Conservation (phyloP, 495 filamentous ascomycete genomes). For the Amorphotheca resinae region DNA sequence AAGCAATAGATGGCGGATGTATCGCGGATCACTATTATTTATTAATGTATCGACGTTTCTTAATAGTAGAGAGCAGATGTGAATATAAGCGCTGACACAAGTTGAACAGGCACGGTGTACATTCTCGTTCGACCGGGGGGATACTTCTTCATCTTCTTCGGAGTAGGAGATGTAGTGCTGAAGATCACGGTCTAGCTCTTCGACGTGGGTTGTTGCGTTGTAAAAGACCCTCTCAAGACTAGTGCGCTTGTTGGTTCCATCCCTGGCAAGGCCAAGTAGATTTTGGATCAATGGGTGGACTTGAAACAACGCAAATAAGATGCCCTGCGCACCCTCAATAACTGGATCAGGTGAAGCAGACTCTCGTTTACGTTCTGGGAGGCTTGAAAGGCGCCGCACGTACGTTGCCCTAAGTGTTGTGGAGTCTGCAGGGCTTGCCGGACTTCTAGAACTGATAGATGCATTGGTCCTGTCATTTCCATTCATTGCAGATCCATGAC, state of each 20-base stretch:
- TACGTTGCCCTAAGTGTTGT: conserved; percentile 43
- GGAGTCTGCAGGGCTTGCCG: conserved; percentile 44
- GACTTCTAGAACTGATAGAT: conserved; percentile 33
- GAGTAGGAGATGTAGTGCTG: conserved; percentile 48
- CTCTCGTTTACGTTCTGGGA: conserved; percentile 69
- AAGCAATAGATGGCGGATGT: conserved; percentile 69
- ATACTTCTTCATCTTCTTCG: conserved; percentile 33
- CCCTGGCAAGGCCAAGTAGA: conserved; percentile 56
- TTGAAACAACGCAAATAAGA: conserved; percentile 75
- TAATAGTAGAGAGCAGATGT: conserved; percentile 58
- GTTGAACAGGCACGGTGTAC: conserved; percentile 53
- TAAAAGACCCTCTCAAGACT: conserved; percentile 69
- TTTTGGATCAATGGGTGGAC: conserved; percentile 64
- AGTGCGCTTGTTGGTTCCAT: conserved; percentile 52
- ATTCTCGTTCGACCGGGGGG: conserved; percentile 47
- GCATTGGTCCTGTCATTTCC: conserved; percentile 30
- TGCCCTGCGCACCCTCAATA: conserved; percentile 71
- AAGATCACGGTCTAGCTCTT: conserved; percentile 61
- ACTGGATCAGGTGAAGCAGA: conserved; percentile 46
- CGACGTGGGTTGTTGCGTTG: conserved; percentile 60
- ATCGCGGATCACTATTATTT: conserved; percentile 60
- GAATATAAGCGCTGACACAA: conserved; percentile 63
- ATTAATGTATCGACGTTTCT: conserved; percentile 59
- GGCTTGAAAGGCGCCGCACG: conserved; percentile 66
- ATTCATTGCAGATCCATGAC: conserved; percentile 65